These are phyloP conservation scores for Pythium sp. DNA, from an alignment of 352 stramenopile genomes.

Conservation along the genomic window DNA sequence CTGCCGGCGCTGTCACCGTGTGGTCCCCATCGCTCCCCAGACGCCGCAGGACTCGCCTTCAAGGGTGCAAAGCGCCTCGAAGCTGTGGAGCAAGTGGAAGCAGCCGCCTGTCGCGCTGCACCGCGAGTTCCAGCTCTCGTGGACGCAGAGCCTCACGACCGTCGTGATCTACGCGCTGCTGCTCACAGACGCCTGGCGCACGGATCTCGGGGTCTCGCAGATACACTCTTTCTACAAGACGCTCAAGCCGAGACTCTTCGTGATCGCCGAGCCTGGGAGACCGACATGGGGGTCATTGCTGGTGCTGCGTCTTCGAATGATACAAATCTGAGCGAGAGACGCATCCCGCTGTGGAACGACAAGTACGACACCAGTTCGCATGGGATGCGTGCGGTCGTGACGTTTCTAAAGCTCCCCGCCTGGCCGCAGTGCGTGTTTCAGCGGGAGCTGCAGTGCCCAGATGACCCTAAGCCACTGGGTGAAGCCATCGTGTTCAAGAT, in stretches of 20 bases:
- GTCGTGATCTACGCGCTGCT: slow-evolving; percentile 5
- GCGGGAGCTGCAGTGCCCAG: neutral
- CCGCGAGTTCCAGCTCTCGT: neutral
- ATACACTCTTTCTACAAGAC: neutral
- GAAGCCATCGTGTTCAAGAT: neutral
- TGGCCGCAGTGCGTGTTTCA: slow-evolving; percentile 4
- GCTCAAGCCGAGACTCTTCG: neutral
- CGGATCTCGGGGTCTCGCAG: neutral
- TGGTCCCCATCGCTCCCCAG: neutral
- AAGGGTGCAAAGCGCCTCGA: neutral
- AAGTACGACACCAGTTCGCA: neutral
- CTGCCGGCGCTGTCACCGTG: neutral
- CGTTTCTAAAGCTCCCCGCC: neutral
- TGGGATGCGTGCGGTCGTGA: neutral
- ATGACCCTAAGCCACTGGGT: neutral
- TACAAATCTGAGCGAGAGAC: neutral
- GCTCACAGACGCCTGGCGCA: slow-evolving; percentile 4
- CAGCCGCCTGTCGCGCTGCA: neutral
- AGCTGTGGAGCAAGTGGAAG: neutral
- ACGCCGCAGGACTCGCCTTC: neutral
- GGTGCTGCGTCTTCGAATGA: neutral
- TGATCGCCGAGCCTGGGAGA: neutral
- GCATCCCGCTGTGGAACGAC: neutral
- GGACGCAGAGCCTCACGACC: slow-evolving; percentile 3
- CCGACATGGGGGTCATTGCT: neutral